Evolutionary conservation across 768 basidiomycete genomes (phyloP), one percentile per base, ranked within the genome.

Genomic region (Serendipita indica): DNA sequence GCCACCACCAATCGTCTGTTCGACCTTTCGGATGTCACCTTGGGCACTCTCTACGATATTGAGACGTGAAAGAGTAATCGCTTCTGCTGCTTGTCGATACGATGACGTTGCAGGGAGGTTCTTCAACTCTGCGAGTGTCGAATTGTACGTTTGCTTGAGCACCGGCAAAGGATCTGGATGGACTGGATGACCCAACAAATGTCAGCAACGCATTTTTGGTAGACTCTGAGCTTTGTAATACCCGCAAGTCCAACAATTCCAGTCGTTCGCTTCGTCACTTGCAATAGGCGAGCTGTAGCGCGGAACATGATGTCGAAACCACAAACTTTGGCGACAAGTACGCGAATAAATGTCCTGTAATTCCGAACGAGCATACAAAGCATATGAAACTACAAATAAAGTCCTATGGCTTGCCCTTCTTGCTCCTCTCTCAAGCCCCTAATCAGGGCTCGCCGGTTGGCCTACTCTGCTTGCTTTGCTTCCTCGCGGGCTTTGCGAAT

Each of bases 101-200:
- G 49, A 54, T 22, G 49, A 54, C 32, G 49, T 6, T 10, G 22
- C 30, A n/a, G 49, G 49, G 16, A 54, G n/a, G 16, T 18, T 54
- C 30, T 54, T 16, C 16, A 54, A 30, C 49, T 25, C 49, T 25
- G 22, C 30, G 10, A 54, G 30, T 28, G 49, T 54, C 49, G 49
- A 10, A 10, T 54, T 54, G n/a, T 20, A 54, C 10, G 49, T 54
- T 28, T 54, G 49, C 22, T 54, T 54, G 20, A 54, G 32, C 22
- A 28, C 49, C 32, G 49, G 49, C 30, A 54, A 54, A 16, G 49
- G 49, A 33, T 54, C 49, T 27, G 49, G 49, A 54, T 54, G 49
- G 49, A 54, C 49, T 54, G 25, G 7, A 27, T 16, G 30, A 25
- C n/a, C 10, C 22, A 43, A 5, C 7, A 10, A 18, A 30, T 54